These are phyloP conservation scores for Physaria fendleri DNA, from an alignment of 345 rosid genomes.

Conservation along the genomic window DNA sequence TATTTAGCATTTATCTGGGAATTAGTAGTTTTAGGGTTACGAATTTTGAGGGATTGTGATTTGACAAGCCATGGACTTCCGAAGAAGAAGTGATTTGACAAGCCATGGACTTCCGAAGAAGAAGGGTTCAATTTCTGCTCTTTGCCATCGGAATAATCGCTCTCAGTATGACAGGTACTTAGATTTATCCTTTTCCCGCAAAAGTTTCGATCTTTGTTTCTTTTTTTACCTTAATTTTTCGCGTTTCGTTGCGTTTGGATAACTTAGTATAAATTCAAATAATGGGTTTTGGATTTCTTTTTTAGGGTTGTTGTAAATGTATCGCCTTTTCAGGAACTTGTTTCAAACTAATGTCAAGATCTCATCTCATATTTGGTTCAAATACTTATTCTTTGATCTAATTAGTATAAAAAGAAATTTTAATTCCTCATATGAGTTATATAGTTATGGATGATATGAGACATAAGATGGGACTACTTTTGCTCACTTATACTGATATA, in stretches of 20 bases:
- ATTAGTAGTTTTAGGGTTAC: conserved; percentile 1
- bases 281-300: background rate
- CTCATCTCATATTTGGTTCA: conserved; percentile 6
- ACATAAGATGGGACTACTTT: background rate
- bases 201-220: background rate
- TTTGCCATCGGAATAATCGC: conserved; percentile 44
- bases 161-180: conserved; percentile 70
- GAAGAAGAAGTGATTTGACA: conserved; percentile 31
- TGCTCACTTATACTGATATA: background rate
- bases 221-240: background rate
- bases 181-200: background rate
- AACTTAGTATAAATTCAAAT: background rate
- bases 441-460: background rate
- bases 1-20: background rate
- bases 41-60: background rate
- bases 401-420: background rate
- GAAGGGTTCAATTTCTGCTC: conserved; percentile 44
- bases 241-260: background rate
- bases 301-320: background rate
- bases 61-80: conserved; percentile 46
- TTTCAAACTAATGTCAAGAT: background rate
- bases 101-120: conserved; percentile 53
- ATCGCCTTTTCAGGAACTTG: background rate
- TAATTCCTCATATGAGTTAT: background rate
- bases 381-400: background rate